Evolutionary conservation across 1,284 basidiomycete genomes (phyloP), one percentile per base, ranked within the genome.

Genomic region (Marasmius fiardii): DNA sequence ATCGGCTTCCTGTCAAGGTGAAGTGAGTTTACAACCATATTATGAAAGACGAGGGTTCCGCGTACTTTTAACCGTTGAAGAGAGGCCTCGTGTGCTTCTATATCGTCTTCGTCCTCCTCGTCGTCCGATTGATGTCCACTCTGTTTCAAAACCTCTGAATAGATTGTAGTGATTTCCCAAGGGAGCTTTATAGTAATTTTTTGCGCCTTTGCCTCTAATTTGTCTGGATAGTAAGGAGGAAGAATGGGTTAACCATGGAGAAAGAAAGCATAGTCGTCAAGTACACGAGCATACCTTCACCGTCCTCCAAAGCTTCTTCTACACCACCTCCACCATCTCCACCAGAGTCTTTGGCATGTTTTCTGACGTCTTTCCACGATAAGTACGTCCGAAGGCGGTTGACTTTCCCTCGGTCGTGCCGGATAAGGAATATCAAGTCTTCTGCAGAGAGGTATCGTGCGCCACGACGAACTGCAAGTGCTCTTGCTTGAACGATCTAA

Each of bases 331-430:
- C 90, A 2, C 82, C 90, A 57, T 88, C 88, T 8, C 85, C 89
- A 51, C 87, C 87, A 10, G 82, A 86, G 62, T 97, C 93, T 66
- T 97, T 97, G 6, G 94, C 94, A 62, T 94, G 92, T 67, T 97
- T 97, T 16, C 96, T 83, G 6, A 98, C 95, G 62, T 98, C 96
- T 67, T 97, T 98, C 95, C 96, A 99, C 0, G 91, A 92, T n/a
- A 99, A 81, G 67, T 98, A 98, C 10, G 93, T 97, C 24, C 93
- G 75, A 18, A 98, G 76, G 23, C 96, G 80, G 70, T 98, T 97
- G 58, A 98, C 93, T 71, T 98, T 97, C 20, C 90, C 92, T 59
- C 93, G 79, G 71, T 98, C 96, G 65, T 97, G 92, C 8, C 96
- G 87, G 66, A 98, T 95, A 62, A 98, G 85, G 65, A 98, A 98